Percentiles rank a stretch among this genome's conserved stretches.
phyloP scores from a whole-genome alignment of 2,329 filamentous ascomycete genomes.

The Bipolaris gigantea region DNA sequence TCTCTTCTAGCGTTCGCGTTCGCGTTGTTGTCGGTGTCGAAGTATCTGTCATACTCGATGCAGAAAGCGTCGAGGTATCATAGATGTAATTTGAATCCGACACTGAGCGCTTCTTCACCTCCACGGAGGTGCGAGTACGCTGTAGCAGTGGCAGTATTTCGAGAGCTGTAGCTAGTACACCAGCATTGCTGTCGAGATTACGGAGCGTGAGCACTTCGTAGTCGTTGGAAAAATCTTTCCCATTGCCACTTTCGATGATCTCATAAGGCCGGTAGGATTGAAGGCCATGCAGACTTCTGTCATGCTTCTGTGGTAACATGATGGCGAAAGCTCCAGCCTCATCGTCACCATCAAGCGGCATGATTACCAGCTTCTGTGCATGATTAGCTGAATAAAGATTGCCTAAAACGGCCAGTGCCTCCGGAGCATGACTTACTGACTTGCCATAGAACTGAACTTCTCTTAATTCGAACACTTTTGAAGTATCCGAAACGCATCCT shows the following conservation, averaged over 20 bases:
- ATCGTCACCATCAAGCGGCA: slow-evolving; percentile 22
- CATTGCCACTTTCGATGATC: neutral
- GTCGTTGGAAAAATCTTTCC: slow-evolving; percentile 13
- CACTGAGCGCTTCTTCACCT: neutral
- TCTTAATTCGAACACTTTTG: slow-evolving; percentile 16
- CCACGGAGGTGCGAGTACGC: neutral
- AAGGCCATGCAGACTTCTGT: slow-evolving; percentile 17
- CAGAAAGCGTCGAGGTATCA: neutral
- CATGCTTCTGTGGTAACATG: slow-evolving; percentile 16
- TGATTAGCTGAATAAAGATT: neutral
- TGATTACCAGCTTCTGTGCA: slow-evolving; percentile 20
- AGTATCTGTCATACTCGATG: neutral
- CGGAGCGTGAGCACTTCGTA: slow-evolving; percentile 18
- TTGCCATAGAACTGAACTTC: slow-evolving; percentile 17
- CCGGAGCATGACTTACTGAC: slow-evolving; percentile 6
- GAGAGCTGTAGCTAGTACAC: slow-evolving; percentile 3
- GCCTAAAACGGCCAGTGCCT: too few species aligned
- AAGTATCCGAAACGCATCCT: slow-evolving; percentile 17
- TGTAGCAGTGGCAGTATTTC: slow-evolving; percentile 2
- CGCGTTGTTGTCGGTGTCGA: neutral
- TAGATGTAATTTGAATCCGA: neutral
- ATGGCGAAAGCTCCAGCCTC: slow-evolving; percentile 24
- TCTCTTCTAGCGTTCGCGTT: neutral
- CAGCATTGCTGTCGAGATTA: slow-evolving; percentile 9
- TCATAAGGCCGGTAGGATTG: slow-evolving; percentile 22